phyloP scores from a whole-genome alignment of 805 yeast species.

The Clavispora asparagi region DNA sequence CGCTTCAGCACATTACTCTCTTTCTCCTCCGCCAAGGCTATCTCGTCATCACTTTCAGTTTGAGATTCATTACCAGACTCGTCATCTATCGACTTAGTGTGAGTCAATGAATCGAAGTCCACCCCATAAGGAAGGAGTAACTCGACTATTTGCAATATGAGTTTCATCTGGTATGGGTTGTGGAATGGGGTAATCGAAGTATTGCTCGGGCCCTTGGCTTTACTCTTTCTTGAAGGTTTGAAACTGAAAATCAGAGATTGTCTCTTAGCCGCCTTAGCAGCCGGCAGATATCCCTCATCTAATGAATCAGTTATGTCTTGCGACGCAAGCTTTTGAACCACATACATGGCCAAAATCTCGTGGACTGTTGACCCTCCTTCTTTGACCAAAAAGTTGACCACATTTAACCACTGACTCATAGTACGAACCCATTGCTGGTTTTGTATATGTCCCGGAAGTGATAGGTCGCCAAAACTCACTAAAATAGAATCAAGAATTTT shows the following conservation, averaged over 20 bases:
- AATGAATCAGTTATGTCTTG: conserved; percentile 4
- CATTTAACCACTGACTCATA: conserved; percentile 23
- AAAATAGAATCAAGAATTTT: conserved; percentile 27
- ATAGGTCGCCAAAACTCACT: conserved; percentile 23
- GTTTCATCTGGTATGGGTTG: conserved; percentile 30
- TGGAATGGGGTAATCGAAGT: conserved; percentile 23
- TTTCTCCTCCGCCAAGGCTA: conserved; percentile 17
- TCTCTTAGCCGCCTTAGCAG: conserved; percentile 8
- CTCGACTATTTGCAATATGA: conserved; percentile 27
- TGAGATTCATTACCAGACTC: conserved; percentile 5
- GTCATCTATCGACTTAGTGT: conserved; percentile 1
- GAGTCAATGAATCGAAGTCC: conserved; percentile 23
- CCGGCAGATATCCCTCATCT: conserved; percentile 3
- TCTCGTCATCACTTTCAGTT: conserved; percentile 12
- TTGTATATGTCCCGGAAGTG: conserved; percentile 22
- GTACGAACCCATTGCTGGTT: conserved; percentile 29
- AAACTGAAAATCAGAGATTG: conserved; percentile 24
- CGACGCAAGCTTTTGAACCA: conserved; percentile 24
- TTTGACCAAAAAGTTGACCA: conserved; percentile 25
- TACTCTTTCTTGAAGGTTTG: conserved; percentile 17
- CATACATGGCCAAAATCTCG: conserved; percentile 29
- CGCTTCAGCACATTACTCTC: conserved; percentile 13
- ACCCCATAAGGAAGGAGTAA: conserved; percentile 32
- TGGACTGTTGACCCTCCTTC: conserved; percentile 36
- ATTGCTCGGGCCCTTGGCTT: conserved; percentile 13